Base-by-base conservation (phyloP, 306 rosid species). In the Alnus glutinosa region DNA sequence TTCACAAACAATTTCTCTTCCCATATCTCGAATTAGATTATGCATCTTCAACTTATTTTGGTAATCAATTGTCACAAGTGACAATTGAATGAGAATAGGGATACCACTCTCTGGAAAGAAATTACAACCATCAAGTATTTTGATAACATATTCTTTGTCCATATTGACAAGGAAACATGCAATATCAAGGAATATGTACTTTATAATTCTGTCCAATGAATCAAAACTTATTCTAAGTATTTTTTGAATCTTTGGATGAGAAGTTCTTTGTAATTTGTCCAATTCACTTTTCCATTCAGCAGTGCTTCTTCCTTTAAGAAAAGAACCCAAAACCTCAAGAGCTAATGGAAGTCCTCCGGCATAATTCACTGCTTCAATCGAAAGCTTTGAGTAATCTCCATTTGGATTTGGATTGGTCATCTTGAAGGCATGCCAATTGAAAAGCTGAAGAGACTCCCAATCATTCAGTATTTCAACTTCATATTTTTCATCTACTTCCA, bases 121-220 rank as follows among this genome's bases (percentile, higher is more conserved):
- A 0, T 80, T 84, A 80, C 87, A 88, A 0, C 75, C 86, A 39
- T 80, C 75, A 3, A 85, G 39, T 48, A 85, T 71, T 49, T 78
- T 9, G 0, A 39, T 67, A 10, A 82, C 89, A 2, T 75, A 5
- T 1, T 39, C 50, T 28, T 2, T 37, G 0, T 83, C 55, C 76
- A 75, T 78, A 1, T 87, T 87, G 0, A 78, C 73, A 49, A 88
- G 83, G 77, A 85, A 88, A 73, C 84, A 83, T 10, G 83, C 73
- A 28, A 88, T 72, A 52, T 88, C 86, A 34, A 85, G 87, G 34
- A 88, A 88, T 52, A 83, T 83, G 34, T 83, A 83, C 52, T 71
- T 79, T 5, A 28, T 70, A 1, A 54, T 30, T 61, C 75, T 71
- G 9, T 34, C 46, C 6, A 81, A 28, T 2, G 81, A 79, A 32